Base-by-base conservation (phyloP, 2,329 filamentous ascomycete species). In the Stagonosporopsis rhizophila region DNA sequence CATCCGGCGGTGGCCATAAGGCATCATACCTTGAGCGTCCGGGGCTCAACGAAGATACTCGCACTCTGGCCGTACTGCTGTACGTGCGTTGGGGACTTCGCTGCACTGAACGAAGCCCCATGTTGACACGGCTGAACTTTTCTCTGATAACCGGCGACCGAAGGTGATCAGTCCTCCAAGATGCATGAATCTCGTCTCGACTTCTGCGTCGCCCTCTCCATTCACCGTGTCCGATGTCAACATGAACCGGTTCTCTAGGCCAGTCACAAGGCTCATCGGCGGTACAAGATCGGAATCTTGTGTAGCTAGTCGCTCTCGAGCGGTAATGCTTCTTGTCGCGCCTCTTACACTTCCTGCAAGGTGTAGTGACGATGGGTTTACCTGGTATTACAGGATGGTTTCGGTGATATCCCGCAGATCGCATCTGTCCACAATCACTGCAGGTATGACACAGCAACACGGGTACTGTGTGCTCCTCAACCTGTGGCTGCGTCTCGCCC, bases 361-460 rank as follows among this genome's bases (percentile, higher is more conserved):
- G 51, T 7, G 59, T 60, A 8, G 58, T 51, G 1, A 70, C 51
- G 12, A 69, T 41, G 4, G 69, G 61, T 20, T 72, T 64, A 11
- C 69, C 70, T 28, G 73, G 74, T 15, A 74, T 45, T n/a, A 76
- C 65, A 4, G 75, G 75, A 52, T 76, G 63, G 5, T 67, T 60
- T 30, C 71, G 69, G 54, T 77, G 75, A 37, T 67, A 77, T 44
- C 68, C 64, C 35, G 62, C 59, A 20, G 74, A 77, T 14, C 75
- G 70, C 60, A 73, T 66, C 15, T 61, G 56, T 11, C 69, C 68
- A 40, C 75, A 77, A 17, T 69, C 56, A 25, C 66, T 71, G 55
- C 75, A 77, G 7, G 68, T 71, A 60, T 77, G 75, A 47, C 70
- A 75, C 28, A 68, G 56, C 44, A 69, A 52, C 11, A 70, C 64